These are phyloP conservation scores for Drosera spatulata DNA, from an alignment of 179 eudicot species.

Conservation along the genomic window DNA sequence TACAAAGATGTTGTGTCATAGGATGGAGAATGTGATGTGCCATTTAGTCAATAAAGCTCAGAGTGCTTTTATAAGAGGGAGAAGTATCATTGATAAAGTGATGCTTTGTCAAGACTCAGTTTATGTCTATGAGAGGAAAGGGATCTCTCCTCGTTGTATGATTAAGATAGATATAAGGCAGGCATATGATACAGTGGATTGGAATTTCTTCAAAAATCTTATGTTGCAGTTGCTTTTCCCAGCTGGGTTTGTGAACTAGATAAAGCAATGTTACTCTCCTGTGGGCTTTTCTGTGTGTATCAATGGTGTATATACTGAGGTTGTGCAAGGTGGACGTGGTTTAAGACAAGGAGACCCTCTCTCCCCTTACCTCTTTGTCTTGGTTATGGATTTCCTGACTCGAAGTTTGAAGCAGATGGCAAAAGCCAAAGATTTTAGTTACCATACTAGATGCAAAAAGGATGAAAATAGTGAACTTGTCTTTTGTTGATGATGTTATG, in stretches of 20 bases:
- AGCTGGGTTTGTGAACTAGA: background rate
- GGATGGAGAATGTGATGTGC: background rate
- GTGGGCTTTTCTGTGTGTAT: background rate
- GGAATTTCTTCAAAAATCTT: background rate
- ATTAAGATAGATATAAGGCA: background rate
- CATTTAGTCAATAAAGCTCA: background rate
- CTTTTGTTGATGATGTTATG: no score
- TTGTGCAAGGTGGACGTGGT: background rate
- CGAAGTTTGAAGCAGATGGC: no score
- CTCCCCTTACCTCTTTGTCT: background rate
- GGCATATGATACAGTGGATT: background rate
- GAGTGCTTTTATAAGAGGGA: constrained; percentile 1
- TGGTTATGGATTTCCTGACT: background rate
- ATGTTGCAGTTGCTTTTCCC: background rate
- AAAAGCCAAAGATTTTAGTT: no score
- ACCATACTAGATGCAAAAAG: no score
- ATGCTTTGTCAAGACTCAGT: background rate
- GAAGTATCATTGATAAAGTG: background rate
- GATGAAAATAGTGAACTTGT: no score
- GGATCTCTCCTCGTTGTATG: background rate
- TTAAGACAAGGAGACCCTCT: background rate
- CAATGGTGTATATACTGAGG: background rate
- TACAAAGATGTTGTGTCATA: background rate
- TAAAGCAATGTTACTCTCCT: background rate
- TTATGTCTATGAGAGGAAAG: background rate